Percentiles rank a stretch among this genome's conserved stretches.
These are phyloP conservation scores for Solanum peruvianum DNA, from an alignment of 257 asterid genomes.

Conservation along the genomic window DNA sequence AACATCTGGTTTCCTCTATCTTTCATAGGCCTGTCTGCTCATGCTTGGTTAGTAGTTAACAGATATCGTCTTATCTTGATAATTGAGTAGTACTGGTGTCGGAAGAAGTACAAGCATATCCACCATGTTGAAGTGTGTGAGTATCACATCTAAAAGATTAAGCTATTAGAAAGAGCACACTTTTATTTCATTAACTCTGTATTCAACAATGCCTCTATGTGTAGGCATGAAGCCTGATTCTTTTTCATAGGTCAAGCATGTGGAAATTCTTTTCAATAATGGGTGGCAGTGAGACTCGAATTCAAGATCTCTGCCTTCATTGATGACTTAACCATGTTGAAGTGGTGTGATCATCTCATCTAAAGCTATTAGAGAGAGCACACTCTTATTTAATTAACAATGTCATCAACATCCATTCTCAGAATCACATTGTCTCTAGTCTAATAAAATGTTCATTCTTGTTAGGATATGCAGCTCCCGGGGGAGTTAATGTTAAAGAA, in stretches of 20 bases:
- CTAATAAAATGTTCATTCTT: not conserved
- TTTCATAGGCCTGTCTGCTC: not conserved
- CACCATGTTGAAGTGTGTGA: not conserved
- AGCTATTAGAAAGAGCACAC: not conserved
- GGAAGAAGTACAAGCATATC: not conserved
- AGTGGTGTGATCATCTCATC: not conserved
- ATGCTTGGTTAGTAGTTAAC: not conserved
- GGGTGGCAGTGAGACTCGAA: not conserved
- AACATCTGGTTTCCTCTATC: not conserved
- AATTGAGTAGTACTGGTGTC: not conserved
- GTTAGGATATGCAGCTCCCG: slow-evolving; percentile 41
- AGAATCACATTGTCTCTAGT: not conserved
- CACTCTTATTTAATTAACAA: not conserved
- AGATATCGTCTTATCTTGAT: not conserved
- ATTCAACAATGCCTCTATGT: not conserved
- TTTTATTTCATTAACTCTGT: not conserved
- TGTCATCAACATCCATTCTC: not conserved
- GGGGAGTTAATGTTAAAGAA: slow-evolving; percentile 49
- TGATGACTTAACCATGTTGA: not conserved
- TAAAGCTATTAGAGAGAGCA: not conserved
- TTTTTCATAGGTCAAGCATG: not conserved
- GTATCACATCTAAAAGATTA: not conserved
- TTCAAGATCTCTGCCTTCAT: not conserved
- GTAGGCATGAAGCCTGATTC: not conserved
- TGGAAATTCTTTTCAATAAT: not conserved